Evolutionary conservation across 164 flowering plant species (phyloP).

Genomic region (Vitis amurensis): DNA sequence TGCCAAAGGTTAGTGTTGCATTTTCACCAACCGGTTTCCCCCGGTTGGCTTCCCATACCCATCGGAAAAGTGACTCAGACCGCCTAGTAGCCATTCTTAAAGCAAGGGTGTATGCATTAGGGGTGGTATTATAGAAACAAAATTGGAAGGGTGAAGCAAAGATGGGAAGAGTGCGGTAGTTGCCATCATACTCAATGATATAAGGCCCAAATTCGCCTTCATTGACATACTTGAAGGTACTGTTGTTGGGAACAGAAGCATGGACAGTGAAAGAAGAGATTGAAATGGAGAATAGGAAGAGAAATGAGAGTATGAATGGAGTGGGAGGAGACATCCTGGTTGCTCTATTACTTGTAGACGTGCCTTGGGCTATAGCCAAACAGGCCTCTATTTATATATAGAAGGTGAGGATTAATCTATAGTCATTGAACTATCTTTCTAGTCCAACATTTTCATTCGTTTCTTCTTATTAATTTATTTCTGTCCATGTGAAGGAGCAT

Average conservation of each 20-base stretch:
- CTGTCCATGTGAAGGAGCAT: too few species aligned
- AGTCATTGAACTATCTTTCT: too few species aligned
- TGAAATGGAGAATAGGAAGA: not conserved
- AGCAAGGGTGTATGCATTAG: conserved; percentile 25
- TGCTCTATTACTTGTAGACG: too few species aligned
- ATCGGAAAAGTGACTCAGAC: conserved; percentile 24
- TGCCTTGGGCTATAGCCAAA: too few species aligned
- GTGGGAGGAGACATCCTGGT: too few species aligned
- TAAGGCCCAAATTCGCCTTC: conserved; percentile 14
- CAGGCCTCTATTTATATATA: too few species aligned
- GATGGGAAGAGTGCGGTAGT: conserved; percentile 5
- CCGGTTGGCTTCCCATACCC: conserved; percentile 47
- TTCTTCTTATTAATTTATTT: too few species aligned
- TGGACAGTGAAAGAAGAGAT: not conserved
- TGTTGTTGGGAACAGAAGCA: conserved; percentile 16
- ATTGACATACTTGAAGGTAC: conserved; percentile 22
- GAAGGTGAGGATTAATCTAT: too few species aligned
- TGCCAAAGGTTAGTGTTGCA: conserved; percentile 30
- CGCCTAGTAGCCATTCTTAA: conserved; percentile 4
- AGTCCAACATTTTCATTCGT: too few species aligned
- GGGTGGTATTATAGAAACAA: conserved; percentile 22
- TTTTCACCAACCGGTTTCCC: conserved; percentile 30
- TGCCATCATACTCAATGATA: conserved; percentile 18
- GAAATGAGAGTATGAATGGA: too few species aligned
- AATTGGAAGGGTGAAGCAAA: conserved; percentile 9